phyloP scores from a whole-genome alignment of 768 basidiomycete genomes.

The Hygrocybe punicea region DNA sequence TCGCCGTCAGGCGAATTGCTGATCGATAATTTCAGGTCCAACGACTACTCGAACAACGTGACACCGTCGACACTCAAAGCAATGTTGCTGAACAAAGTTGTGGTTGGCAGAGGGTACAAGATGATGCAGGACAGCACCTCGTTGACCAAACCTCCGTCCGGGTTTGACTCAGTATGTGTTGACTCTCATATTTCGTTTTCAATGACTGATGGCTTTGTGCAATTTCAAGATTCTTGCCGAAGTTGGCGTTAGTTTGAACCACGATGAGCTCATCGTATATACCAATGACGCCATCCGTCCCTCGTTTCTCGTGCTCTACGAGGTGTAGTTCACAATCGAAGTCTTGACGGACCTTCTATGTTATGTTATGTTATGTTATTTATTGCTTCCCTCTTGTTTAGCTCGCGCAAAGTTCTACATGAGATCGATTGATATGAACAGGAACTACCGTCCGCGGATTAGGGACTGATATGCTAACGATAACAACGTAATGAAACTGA shows the following conservation, averaged over 20 bases:
- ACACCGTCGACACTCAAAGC: slow-evolving; percentile 54
- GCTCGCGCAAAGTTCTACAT: no score
- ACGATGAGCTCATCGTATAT: slow-evolving; percentile 71
- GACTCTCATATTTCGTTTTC: background rate
- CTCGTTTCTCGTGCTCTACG: slow-evolving; percentile 68
- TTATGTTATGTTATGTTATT: no score
- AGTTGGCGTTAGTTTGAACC: slow-evolving; percentile 61
- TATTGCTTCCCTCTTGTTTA: no score
- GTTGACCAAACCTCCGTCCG: slow-evolving; percentile 55
- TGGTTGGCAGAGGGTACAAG: slow-evolving; percentile 69
- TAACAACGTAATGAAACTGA: background rate
- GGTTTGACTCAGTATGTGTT: slow-evolving; percentile 56
- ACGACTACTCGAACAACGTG: slow-evolving; percentile 64
- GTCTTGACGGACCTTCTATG: background rate
- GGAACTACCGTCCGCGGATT: background rate
- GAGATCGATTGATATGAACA: background rate
- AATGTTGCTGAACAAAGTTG: slow-evolving; percentile 67
- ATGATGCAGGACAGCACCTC: slow-evolving; percentile 56
- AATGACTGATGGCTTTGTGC: background rate
- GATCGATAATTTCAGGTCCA: slow-evolving; percentile 47
- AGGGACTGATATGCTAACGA: background rate
- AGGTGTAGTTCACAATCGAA: no score
- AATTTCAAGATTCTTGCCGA: slow-evolving; percentile 57
- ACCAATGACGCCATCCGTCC: slow-evolving; percentile 68
- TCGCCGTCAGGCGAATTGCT: background rate